Evolutionary conservation across 164 flowering plant species (phyloP).

Genomic region (Paratinospora sagittata): DNA sequence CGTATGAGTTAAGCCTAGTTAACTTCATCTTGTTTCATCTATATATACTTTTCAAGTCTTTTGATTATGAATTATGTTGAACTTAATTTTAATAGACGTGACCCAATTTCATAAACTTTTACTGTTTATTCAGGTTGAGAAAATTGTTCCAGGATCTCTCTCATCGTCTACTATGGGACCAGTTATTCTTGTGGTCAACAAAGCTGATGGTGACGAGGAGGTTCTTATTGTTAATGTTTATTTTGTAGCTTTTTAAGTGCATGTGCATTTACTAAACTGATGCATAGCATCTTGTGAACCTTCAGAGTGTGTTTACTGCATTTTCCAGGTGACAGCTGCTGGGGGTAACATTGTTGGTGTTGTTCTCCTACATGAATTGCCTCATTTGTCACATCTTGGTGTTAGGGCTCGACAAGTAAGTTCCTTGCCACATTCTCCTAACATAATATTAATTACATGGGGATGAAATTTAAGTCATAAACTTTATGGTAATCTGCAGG

Average conservation of each 20-base stretch:
- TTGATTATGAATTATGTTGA: background rate
- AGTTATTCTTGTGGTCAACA: slow-evolving; percentile 77
- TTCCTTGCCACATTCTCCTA: slow-evolving; percentile 10
- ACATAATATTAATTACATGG: background rate
- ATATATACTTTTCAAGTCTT: background rate
- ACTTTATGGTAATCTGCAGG: slow-evolving; percentile 41
- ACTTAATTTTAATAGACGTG: background rate
- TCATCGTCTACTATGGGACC: slow-evolving; percentile 59
- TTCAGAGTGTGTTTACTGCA: background rate
- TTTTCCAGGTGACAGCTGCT: slow-evolving; percentile 76
- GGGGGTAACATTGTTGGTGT: slow-evolving; percentile 75
- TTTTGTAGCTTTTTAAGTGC: background rate
- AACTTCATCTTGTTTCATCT: background rate
- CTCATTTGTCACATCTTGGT: slow-evolving; percentile 98
- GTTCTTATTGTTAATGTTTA: slow-evolving; percentile 26
- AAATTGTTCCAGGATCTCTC: slow-evolving; percentile 68
- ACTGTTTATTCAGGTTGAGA: slow-evolving; percentile 57
- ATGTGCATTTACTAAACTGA: background rate
- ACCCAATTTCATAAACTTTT: background rate
- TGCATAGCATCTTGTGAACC: background rate
- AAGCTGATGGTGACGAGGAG: slow-evolving; percentile 99
- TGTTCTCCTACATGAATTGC: slow-evolving; percentile 90
- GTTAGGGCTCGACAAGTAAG: slow-evolving; percentile 95
- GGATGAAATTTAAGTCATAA: background rate
- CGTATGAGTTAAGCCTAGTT: background rate